phyloP scores from a whole-genome alignment of 495 filamentous ascomycete genomes.

The Terfezia claveryi region DNA sequence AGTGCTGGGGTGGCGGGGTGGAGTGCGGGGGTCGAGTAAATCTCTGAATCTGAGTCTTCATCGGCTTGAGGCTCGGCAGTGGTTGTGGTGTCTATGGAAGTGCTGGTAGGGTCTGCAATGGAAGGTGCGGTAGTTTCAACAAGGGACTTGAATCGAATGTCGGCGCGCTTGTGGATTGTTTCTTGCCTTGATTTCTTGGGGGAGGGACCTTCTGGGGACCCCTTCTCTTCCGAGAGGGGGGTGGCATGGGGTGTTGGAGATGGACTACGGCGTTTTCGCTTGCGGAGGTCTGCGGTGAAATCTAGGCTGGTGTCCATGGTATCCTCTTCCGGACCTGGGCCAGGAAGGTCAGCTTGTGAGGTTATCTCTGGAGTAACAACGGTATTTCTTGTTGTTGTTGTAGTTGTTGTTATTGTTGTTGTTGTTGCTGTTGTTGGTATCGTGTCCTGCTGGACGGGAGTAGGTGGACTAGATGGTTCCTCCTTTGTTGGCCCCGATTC shows the following conservation, averaged over 20 bases:
- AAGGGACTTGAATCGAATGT: constrained; percentile 7
- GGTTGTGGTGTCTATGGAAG: not conserved
- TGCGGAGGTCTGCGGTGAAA: constrained; percentile 25
- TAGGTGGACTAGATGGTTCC: too few relatives aligned
- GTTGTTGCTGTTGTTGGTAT: too few relatives aligned
- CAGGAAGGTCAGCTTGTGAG: too few relatives aligned
- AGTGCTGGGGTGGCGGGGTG: constrained; percentile 69
- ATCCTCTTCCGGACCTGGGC: not conserved
- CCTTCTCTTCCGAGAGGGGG: not conserved
- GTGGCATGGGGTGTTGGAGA: constrained; percentile 38
- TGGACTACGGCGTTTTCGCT: constrained; percentile 51
- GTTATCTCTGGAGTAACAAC: too few relatives aligned
- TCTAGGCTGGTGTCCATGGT: constrained; percentile 30
- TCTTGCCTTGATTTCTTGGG: not conserved
- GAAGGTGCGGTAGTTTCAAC: not conserved
- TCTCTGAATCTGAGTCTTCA: constrained; percentile 2
- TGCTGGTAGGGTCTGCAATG: not conserved
- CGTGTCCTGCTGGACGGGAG: too few relatives aligned
- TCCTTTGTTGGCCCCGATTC: too few relatives aligned
- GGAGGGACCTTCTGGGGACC: too few relatives aligned
- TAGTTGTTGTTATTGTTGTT: too few relatives aligned
- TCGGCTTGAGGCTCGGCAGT: not conserved
- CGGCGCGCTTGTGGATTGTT: not conserved
- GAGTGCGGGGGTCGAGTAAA: constrained; percentile 30
- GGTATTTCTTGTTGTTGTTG: too few relatives aligned